Evolutionary conservation across 2,329 filamentous ascomycete genomes (phyloP).

Genomic region (Aspergillaceae sp.): DNA sequence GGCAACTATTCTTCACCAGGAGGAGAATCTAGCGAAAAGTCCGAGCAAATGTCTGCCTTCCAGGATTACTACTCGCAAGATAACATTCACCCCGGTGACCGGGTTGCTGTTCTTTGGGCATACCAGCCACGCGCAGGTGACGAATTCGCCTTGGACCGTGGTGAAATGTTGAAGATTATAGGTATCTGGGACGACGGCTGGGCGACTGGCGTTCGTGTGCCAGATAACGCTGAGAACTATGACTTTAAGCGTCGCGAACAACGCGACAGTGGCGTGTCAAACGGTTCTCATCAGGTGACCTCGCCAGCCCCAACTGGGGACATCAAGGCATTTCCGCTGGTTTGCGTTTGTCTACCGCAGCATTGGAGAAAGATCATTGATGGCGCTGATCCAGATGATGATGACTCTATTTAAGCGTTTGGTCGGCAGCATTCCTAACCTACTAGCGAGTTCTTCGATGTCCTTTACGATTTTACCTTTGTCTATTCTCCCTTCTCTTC

Average conservation of each 20-base stretch:
- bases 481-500: no score
- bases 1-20: constrained; percentile 76
- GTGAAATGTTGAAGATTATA: constrained; percentile 96
- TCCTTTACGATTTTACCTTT: no score
- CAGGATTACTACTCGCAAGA: constrained; percentile 98
- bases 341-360: constrained; percentile 89
- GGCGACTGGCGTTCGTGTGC: constrained; percentile 82
- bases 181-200: constrained; percentile 99
- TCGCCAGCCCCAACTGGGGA: constrained; percentile 65
- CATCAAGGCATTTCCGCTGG: constrained; percentile 94
- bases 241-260: constrained; percentile 67
- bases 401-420: constrained; percentile 15
- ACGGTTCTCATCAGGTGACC: constrained; percentile 56
- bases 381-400: constrained; percentile 38
- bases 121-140: constrained; percentile 91
- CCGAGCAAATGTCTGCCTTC: constrained; percentile 91
- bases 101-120: constrained; percentile 87
- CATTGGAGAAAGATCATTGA: constrained; percentile 97
- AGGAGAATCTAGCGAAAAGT: constrained; percentile 77
- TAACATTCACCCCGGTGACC: constrained; percentile 85
- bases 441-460: background rate
- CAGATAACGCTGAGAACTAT: constrained; percentile 82
- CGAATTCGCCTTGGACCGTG: constrained; percentile 85
- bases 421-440: constrained; percentile 7
- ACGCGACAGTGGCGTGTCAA: constrained; percentile 87